Conservation (phyloP, 169 alveolate species). For the Plasmodium inui region DNA sequence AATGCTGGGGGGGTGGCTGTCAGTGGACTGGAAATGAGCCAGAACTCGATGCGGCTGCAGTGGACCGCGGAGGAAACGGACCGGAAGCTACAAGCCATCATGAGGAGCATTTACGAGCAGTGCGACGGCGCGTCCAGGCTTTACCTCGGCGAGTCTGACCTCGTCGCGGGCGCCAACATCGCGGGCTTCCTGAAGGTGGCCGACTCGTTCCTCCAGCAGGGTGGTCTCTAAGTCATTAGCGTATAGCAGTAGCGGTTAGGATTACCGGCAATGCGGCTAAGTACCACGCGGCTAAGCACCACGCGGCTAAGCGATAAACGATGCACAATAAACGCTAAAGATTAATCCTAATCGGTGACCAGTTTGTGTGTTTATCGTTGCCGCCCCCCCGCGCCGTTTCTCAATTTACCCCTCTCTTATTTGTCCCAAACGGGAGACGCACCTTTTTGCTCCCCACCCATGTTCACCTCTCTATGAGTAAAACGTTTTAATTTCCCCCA, state of each 20-base stretch:
- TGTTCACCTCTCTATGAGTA: not conserved
- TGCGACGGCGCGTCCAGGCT: slow-evolving; percentile 80
- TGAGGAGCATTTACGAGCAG: slow-evolving; percentile 82
- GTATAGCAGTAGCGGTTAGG: not conserved
- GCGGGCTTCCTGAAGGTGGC: slow-evolving; percentile 91
- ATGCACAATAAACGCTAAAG: too few species aligned
- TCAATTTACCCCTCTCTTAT: not conserved
- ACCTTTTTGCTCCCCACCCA: not conserved
- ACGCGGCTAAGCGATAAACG: too few species aligned
- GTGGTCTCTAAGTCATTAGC: slow-evolving; percentile 62
- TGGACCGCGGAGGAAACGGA: slow-evolving; percentile 89
- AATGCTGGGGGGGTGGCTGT: slow-evolving; percentile 93
- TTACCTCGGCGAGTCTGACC: slow-evolving; percentile 81
- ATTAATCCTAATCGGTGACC: too few species aligned
- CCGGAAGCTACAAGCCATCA: slow-evolving; percentile 79
- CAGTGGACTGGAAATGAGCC: slow-evolving; percentile 91
- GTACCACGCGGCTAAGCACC: too few species aligned
- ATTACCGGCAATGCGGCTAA: not conserved
- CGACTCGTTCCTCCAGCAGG: slow-evolving; percentile 87
- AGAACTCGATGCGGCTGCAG: slow-evolving; percentile 85
- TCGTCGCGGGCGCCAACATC: slow-evolving; percentile 90
- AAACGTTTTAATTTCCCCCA: not conserved
- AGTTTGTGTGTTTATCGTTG: too few species aligned
- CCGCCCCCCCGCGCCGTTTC: not conserved
- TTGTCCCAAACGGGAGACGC: not conserved